A percentile compares a stretch with the other conserved stretches of the same genome.
Conservation (phyloP, 2,329 filamentous ascomycete species). For the Monosporascus sp. region DNA sequence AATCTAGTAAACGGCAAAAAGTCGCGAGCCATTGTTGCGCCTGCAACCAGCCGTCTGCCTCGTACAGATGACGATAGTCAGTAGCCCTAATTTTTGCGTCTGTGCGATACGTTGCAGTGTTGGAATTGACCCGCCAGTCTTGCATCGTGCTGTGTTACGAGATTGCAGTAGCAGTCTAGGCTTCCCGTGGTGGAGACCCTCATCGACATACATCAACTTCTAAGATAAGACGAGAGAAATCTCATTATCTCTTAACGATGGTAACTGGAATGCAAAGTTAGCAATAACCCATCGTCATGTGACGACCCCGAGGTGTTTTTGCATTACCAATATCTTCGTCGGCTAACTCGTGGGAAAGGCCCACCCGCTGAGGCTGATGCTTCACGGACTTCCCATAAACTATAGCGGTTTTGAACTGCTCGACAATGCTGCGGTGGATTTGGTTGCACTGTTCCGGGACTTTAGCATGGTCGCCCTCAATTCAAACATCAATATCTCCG, state of each 20-base stretch:
- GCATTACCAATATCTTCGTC: conserved; percentile 90
- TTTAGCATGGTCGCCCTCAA: conserved; percentile 25
- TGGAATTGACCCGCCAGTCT: conserved; percentile 14
- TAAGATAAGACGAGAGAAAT: conserved; percentile 12
- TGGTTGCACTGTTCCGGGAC: conserved; percentile 71
- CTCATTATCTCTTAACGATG: conserved; percentile 61
- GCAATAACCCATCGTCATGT: conserved; percentile 9
- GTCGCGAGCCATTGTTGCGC: conserved; percentile 17
- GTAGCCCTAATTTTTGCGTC: conserved; percentile 13
- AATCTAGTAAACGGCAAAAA: conserved; percentile 25
- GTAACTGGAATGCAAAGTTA: conserved; percentile 42
- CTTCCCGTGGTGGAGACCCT: background rate
- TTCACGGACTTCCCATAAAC: conserved; percentile 98
- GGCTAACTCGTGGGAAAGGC: conserved; percentile 80
- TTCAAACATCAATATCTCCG: conserved; percentile 9
- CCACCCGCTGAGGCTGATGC: conserved; percentile 95
- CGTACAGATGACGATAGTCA: conserved; percentile 20
- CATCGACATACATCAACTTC: background rate
- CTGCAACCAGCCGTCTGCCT: conserved; percentile 25
- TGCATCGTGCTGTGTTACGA: conserved; percentile 15
- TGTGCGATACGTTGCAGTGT: conserved; percentile 10
- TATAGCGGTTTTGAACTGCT: conserved; percentile 91
- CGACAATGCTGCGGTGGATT: conserved; percentile 92
- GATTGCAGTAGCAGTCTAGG: conserved; percentile 8
- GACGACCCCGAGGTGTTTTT: conserved; percentile 11